phyloP scores from a whole-genome alignment of 1,284 basidiomycete species.

The Leccinum pallidistipes region DNA sequence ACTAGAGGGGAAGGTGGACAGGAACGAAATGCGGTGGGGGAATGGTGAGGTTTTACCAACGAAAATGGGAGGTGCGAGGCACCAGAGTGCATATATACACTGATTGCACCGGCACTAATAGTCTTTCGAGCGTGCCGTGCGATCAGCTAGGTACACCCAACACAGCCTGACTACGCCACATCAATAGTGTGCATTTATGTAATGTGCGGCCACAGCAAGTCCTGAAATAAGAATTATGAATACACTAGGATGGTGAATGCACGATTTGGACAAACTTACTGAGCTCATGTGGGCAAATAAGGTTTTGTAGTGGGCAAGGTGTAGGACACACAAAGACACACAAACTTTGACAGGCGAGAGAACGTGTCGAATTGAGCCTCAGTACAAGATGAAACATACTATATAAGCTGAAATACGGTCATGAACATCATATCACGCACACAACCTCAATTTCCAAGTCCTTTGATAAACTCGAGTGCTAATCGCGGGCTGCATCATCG shows the following conservation, averaged over 20 bases:
- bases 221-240: background rate
- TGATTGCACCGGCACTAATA: too few species aligned
- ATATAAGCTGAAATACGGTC: conserved; percentile 8
- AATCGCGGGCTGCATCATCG: conserved; percentile 23
- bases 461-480: conserved; percentile 46
- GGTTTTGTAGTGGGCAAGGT: too few species aligned
- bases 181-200: background rate
- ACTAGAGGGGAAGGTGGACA: background rate
- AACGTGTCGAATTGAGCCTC: background rate
- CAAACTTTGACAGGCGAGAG: background rate
- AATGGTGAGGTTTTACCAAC: too few species aligned
- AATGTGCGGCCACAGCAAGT: background rate
- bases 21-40: background rate
- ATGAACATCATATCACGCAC: background rate
- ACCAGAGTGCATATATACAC: too few species aligned
- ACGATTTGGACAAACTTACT: too few species aligned
- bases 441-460: conserved; percentile 14
- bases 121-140: too few species aligned
- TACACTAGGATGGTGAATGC: background rate
- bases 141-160: background rate
- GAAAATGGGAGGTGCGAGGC: too few species aligned
- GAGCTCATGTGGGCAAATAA: too few species aligned
- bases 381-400: conserved; percentile 8
- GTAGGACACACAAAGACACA: background rate
- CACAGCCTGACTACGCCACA: background rate